These are phyloP conservation scores for Begonia fuchsioides DNA, from an alignment of 306 rosid genomes.

Conservation along the genomic window DNA sequence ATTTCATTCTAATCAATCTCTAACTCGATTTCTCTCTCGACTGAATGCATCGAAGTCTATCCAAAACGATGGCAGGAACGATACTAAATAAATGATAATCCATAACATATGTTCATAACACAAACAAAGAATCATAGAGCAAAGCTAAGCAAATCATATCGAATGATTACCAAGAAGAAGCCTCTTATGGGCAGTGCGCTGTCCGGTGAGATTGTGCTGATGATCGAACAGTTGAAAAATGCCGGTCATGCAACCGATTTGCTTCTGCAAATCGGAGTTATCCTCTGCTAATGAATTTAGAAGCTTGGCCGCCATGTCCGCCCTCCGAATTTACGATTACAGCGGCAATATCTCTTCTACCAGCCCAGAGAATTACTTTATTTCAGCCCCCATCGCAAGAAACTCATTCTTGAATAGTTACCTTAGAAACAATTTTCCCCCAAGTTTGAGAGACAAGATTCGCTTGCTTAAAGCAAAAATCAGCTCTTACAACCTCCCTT, in stretches of 20 bases:
- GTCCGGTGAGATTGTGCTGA: conserved; percentile 34
- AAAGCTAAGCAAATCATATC: neutral
- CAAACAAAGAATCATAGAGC: neutral
- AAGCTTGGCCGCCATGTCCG: conserved; percentile 76
- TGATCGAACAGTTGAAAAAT: conserved; percentile 83
- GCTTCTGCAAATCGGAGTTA: conserved; percentile 84
- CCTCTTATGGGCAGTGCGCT: conserved; percentile 44
- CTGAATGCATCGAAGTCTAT: too few relatives aligned
- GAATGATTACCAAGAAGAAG: conserved; percentile 41
- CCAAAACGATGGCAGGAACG: too few relatives aligned
- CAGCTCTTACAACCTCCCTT: too few relatives aligned
- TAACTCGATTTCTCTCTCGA: too few relatives aligned
- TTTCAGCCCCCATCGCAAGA: too few relatives aligned
- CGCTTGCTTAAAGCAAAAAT: too few relatives aligned
- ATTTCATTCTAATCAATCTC: too few relatives aligned
- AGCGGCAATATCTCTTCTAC: neutral
- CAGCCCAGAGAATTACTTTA: too few relatives aligned
- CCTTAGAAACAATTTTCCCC: too few relatives aligned
- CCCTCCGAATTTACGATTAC: conserved; percentile 3
- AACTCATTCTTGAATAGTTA: neutral
- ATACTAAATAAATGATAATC: too few relatives aligned
- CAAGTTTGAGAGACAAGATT: too few relatives aligned
- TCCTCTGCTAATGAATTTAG: conserved; percentile 87
- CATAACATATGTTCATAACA: too few relatives aligned
- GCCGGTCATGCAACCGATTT: conserved; percentile 90